Evolutionary conservation across 306 rosid species (phyloP).

Genomic region (Trifolium repens): DNA sequence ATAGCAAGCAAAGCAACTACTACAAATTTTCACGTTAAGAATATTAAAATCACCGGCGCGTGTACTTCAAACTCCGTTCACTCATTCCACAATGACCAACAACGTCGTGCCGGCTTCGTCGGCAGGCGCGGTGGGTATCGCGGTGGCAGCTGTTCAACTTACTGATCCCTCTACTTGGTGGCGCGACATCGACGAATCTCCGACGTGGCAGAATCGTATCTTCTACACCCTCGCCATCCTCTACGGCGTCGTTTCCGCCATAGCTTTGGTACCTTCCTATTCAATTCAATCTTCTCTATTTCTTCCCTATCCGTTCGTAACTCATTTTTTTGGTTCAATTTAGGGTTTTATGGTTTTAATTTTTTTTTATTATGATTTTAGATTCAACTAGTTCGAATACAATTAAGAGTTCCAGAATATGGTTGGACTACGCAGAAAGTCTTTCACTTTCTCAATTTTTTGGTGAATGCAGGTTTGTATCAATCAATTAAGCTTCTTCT

Average conservation of each 20-base stretch:
- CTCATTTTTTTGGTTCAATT: neutral
- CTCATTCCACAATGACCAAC: slow-evolving; percentile 44
- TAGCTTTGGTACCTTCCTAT: slow-evolving; percentile 69
- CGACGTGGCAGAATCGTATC: slow-evolving; percentile 77
- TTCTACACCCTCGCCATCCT: slow-evolving; percentile 72
- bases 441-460: slow-evolving; percentile 92
- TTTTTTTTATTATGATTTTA: slow-evolving; percentile 33
- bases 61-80: slow-evolving; percentile 7
- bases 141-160: slow-evolving; percentile 57
- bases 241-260: slow-evolving; percentile 70
- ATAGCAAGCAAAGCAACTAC: neutral
- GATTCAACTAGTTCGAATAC: slow-evolving; percentile 93
- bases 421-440: slow-evolving; percentile 99
- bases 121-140: slow-evolving; percentile 38
- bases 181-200: slow-evolving; percentile 70
- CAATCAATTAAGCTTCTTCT: slow-evolving; percentile 35
- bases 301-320: neutral
- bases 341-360: slow-evolving; percentile 27
- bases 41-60: slow-evolving; percentile 23
- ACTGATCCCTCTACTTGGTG: slow-evolving; percentile 73
- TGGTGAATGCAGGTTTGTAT: slow-evolving; percentile 96
- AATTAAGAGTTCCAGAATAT: slow-evolving; percentile 93
- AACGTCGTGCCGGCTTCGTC: slow-evolving; percentile 42
- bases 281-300: neutral
- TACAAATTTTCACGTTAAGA: neutral